Conservation (phyloP, 2,329 filamentous ascomycete genomes). For the Pseudocercospora musae region DNA sequence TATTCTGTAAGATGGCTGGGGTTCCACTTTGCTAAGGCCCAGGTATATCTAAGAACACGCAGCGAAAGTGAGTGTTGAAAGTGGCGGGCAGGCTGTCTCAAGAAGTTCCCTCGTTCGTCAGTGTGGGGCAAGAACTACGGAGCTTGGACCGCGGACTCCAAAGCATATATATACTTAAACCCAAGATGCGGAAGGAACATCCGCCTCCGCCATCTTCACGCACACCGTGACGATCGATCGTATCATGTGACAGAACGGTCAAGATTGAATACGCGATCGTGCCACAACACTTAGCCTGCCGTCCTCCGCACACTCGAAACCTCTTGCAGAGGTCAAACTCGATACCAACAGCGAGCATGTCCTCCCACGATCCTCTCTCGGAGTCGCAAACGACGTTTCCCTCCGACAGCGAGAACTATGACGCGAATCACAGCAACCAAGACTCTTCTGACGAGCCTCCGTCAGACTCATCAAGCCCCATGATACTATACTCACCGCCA, state of each 20-base stretch:
- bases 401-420: conserved; percentile 82
- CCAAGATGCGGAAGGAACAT: background rate
- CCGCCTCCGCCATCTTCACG: conserved; percentile 7
- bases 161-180: background rate
- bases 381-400: conserved; percentile 73
- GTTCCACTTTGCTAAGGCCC: background rate
- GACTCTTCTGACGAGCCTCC: conserved; percentile 59
- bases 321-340: background rate
- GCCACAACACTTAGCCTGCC: no score
- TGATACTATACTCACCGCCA: conserved; percentile 86
- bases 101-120: background rate
- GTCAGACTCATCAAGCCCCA: conserved; percentile 60
- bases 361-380: conserved; percentile 47
- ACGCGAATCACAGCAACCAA: conserved; percentile 46
- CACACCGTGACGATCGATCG: no score
- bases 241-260: background rate
- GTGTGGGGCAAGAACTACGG: background rate
- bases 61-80: background rate
- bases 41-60: background rate
- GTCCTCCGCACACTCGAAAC: background rate
- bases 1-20: background rate
- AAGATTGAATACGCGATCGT: background rate
- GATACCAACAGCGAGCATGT: conserved; percentile 1
- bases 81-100: background rate
- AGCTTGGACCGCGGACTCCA: background rate